These are phyloP conservation scores for Grosmannia clavigera DNA, from an alignment of 2,329 filamentous ascomycete species.

Conservation along the genomic window DNA sequence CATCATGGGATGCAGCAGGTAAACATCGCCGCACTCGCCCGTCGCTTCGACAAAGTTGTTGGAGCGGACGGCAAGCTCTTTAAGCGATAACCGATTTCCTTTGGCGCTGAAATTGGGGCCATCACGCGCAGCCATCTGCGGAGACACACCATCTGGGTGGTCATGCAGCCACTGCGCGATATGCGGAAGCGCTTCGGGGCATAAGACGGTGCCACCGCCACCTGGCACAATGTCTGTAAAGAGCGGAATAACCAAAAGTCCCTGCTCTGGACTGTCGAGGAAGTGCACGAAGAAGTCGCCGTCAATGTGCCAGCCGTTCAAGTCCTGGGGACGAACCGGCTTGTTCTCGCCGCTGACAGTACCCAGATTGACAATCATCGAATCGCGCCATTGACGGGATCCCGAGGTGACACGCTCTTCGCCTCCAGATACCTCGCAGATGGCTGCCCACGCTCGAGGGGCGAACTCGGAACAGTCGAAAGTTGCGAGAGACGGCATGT, in stretches of 20 bases:
- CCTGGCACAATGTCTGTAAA: conserved; percentile 49
- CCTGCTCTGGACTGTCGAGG: conserved; percentile 58
- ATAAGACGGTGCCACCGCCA: conserved; percentile 54
- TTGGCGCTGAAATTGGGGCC: conserved; percentile 33
- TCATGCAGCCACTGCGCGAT: conserved; percentile 46
- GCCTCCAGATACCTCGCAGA: conserved; percentile 54
- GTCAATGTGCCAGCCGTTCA: conserved; percentile 55
- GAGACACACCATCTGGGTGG: conserved; percentile 52
- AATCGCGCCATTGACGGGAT: conserved; percentile 50
- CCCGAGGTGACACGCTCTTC: conserved; percentile 37
- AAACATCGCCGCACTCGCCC: conserved; percentile 43
- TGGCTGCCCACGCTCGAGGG: conserved; percentile 53
- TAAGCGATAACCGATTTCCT: conserved; percentile 26
- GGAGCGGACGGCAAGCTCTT: conserved; percentile 24
- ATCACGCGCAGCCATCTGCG: conserved; percentile 48
- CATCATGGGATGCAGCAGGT: conserved; percentile 48
- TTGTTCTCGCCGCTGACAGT: conserved; percentile 37
- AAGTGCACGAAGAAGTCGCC: conserved; percentile 64
- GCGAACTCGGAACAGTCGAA: conserved; percentile 44
- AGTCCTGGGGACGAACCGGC: conserved; percentile 35
- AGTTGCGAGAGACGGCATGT: conserved; percentile 50
- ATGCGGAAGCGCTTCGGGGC: conserved; percentile 42
- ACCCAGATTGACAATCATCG: conserved; percentile 59
- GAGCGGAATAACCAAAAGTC: conserved; percentile 52
- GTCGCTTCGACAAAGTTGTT: conserved; percentile 40